Evolutionary conservation across 305 asterid species (phyloP).

Genomic region (Fraxinus nigra): DNA sequence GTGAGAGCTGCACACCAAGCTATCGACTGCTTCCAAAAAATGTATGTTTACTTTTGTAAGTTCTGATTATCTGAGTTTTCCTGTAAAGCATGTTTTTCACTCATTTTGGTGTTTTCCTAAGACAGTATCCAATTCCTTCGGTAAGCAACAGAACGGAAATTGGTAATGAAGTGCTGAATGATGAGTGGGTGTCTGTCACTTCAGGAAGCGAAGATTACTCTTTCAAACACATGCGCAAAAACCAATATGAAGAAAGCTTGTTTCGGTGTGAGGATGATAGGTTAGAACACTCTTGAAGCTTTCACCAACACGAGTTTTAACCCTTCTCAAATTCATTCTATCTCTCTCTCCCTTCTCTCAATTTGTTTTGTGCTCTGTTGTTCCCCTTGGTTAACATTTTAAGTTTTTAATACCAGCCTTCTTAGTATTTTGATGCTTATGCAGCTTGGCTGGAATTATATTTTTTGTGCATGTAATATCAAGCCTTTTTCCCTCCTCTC

Average conservation of each 20-base stretch:
- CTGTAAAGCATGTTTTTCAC: conserved; percentile 23
- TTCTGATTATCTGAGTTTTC: conserved; percentile 22
- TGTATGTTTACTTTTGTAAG: conserved; percentile 45
- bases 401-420: background rate
- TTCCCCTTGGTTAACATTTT: conserved; percentile 20
- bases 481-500: conserved; percentile 10
- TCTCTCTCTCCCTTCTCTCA: conserved; percentile 10
- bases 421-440: conserved; percentile 18
- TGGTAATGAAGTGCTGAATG: conserved; percentile 84
- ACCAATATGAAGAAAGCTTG: conserved; percentile 98
- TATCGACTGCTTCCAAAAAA: conserved; percentile 93
- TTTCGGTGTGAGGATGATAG: conserved; percentile 98
- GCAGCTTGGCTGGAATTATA: conserved; percentile 6
- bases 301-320: conserved; percentile 21
- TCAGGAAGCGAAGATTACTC: conserved; percentile 99
- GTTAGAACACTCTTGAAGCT: conserved; percentile 44
- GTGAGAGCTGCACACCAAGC: conserved; percentile 94
- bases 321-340: conserved; percentile 10
- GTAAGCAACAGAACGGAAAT: conserved; percentile 78
- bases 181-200: conserved; percentile 97
- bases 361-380: conserved; percentile 12
- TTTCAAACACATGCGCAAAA: conserved; percentile 97
- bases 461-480: background rate
- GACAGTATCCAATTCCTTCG: conserved; percentile 83
- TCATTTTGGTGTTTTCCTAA: conserved; percentile 34